These are phyloP conservation scores for Yamadazyma kanchanaburiensis DNA, from an alignment of 1,139 yeast genomes.

Conservation along the genomic window DNA sequence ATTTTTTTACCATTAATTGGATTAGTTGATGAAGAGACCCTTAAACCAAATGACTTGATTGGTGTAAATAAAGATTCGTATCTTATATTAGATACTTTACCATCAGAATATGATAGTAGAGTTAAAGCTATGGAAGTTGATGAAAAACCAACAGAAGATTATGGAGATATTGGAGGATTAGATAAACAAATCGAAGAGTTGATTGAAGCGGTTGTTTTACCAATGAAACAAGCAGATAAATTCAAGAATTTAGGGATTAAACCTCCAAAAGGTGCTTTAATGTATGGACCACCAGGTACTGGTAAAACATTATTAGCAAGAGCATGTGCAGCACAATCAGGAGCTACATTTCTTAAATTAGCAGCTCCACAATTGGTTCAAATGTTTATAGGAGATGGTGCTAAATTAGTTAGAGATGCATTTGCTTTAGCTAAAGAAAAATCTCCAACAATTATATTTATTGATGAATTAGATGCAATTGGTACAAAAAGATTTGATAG, in stretches of 20 bases:
- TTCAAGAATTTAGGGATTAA: slow-evolving; percentile 89
- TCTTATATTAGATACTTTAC: slow-evolving; percentile 87
- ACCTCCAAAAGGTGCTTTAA: slow-evolving; percentile 97
- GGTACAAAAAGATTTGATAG: slow-evolving; percentile 98
- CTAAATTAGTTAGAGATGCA: slow-evolving; percentile 95
- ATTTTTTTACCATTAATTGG: slow-evolving; percentile 96
- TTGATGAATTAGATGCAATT: slow-evolving; percentile 97
- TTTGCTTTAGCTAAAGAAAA: slow-evolving; percentile 98
- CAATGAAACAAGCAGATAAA: slow-evolving; percentile 98
- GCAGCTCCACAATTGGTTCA: slow-evolving; percentile 99
- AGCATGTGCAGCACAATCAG: slow-evolving; percentile 99
- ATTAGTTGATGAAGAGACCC: slow-evolving; percentile 78
- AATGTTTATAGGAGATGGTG: slow-evolving; percentile 99
- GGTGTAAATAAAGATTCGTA: slow-evolving; percentile 98
- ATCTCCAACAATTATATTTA: slow-evolving; percentile 96
- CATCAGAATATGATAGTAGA: slow-evolving; percentile 95
- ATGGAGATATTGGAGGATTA: slow-evolving; percentile 95
- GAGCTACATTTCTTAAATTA: slow-evolving; percentile 93
- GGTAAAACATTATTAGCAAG: slow-evolving; percentile 96
- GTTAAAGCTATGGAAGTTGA: slow-evolving; percentile 99
- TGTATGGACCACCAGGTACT: slow-evolving; percentile 99
- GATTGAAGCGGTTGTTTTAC: slow-evolving; percentile 96
- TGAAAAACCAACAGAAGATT: slow-evolving; percentile 95
- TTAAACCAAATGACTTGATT: slow-evolving; percentile 94
- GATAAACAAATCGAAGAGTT: slow-evolving; percentile 97